phyloP scores from a whole-genome alignment of 352 stramenopile genomes.

The Thraustotheca clavata region DNA sequence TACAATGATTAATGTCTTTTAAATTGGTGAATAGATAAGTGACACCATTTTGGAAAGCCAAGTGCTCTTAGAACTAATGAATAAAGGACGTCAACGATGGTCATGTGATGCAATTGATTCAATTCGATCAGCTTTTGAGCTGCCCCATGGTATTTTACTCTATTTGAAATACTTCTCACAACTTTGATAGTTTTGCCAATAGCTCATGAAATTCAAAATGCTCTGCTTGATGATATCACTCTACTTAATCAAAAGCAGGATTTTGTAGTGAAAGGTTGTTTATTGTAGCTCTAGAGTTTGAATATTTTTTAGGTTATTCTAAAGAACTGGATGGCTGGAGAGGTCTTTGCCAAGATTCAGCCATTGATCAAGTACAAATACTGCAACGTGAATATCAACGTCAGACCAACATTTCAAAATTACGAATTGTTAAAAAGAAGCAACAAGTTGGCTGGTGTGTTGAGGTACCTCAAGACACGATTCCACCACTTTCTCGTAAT shows the following conservation, averaged over 20 bases:
- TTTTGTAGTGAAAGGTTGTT: conserved; percentile 33
- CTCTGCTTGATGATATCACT: conserved; percentile 53
- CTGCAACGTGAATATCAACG: conserved; percentile 51
- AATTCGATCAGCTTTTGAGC: background rate
- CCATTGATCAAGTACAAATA: conserved; percentile 30
- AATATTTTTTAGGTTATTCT: conserved; percentile 32
- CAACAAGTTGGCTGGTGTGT: conserved; percentile 18
- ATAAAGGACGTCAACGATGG: background rate
- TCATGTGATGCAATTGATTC: background rate
- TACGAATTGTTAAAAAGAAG: conserved; percentile 16
- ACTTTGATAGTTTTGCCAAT: conserved; percentile 23
- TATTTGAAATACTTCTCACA: background rate
- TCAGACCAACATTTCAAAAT: background rate
- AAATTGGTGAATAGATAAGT: conserved; percentile 10
- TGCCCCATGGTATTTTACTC: background rate
- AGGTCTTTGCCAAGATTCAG: conserved; percentile 33
- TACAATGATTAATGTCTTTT: background rate
- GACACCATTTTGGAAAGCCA: conserved; percentile 13
- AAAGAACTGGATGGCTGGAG: conserved; percentile 54
- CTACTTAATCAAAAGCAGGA: conserved; percentile 47
- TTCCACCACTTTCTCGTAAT: background rate
- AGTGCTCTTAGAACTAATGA: conserved; percentile 17
- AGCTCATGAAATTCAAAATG: conserved; percentile 37
- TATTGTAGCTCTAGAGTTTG: background rate
- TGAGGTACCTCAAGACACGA: conserved; percentile 12